Conservation (phyloP, 768 basidiomycete genomes). For the Tulasnella sp. region DNA sequence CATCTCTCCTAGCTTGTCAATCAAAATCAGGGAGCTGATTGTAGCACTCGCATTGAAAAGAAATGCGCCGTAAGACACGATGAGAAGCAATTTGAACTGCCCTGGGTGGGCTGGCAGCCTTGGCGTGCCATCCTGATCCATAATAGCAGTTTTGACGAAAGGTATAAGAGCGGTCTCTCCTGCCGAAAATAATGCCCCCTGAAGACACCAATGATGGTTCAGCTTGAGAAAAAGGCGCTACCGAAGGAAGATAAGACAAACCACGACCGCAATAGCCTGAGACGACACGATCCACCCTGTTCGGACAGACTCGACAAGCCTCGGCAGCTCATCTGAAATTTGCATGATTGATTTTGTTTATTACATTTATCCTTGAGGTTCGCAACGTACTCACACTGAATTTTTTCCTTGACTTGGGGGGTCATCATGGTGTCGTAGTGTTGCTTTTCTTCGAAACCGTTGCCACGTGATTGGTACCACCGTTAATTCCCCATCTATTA, state of each 20-base stretch:
- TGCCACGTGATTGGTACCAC: background rate
- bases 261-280: background rate
- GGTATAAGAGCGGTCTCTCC: background rate
- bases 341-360: background rate
- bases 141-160: background rate
- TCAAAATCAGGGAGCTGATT: background rate
- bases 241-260: background rate
- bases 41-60: constrained; percentile 9
- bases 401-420: background rate
- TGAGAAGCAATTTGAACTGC: constrained; percentile 1
- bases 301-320: background rate
- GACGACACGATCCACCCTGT: background rate
- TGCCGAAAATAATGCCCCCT: constrained; percentile 6
- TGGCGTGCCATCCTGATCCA: background rate
- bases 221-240: background rate
- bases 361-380: background rate
- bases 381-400: background rate
- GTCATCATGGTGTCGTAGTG: background rate
- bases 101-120: background rate
- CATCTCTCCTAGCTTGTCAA: constrained; percentile 11
- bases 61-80: constrained; percentile 1
- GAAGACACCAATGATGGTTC: background rate
- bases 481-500: background rate
- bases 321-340: background rate
- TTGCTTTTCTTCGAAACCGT: background rate